A percentile compares a stretch with the other conserved stretches of the same genome.
These are phyloP conservation scores for Thelonectria discophora DNA, from an alignment of 2,329 filamentous ascomycete species.

Conservation along the genomic window DNA sequence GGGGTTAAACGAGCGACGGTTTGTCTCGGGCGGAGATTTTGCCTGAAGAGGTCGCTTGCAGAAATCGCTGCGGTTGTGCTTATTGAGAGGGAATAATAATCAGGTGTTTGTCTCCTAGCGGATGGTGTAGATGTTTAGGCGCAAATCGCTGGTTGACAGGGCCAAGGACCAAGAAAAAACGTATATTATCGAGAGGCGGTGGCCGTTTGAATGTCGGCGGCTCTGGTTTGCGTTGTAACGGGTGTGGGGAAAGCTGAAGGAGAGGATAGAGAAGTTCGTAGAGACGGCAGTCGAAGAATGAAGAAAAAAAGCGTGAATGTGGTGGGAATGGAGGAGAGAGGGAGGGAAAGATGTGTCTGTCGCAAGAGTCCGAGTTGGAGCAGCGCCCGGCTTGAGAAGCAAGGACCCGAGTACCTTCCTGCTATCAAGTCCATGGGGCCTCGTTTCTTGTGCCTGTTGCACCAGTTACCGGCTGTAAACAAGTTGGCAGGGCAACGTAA, in stretches of 20 bases:
- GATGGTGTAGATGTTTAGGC: conserved; percentile 12
- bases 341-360: conserved; percentile 14
- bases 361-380: conserved; percentile 25
- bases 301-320: neutral
- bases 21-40: conserved; percentile 35
- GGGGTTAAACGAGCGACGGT: conserved; percentile 21
- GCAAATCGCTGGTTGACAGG: conserved; percentile 13
- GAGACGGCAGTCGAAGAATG: neutral
- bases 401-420: conserved; percentile 21
- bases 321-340: conserved; percentile 8
- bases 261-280: conserved; percentile 1
- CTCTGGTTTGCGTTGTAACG: conserved; percentile 5
- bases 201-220: conserved; percentile 12
- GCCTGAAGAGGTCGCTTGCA: conserved; percentile 26
- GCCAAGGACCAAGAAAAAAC: conserved; percentile 12
- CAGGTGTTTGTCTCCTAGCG: conserved; percentile 1
- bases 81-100: conserved; percentile 6
- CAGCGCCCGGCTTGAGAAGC: conserved; percentile 18
- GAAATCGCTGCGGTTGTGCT: conserved; percentile 12
- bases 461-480: conserved; percentile 44
- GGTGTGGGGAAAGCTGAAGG: conserved; percentile 6
- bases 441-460: conserved; percentile 36
- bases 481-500: conserved; percentile 49
- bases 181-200: conserved; percentile 21
- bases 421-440: conserved; percentile 29